Evolutionary conservation across 352 stramenopile species (phyloP), one percentile per base, ranked within the genome.

Genomic region (Peronospora destructor): DNA sequence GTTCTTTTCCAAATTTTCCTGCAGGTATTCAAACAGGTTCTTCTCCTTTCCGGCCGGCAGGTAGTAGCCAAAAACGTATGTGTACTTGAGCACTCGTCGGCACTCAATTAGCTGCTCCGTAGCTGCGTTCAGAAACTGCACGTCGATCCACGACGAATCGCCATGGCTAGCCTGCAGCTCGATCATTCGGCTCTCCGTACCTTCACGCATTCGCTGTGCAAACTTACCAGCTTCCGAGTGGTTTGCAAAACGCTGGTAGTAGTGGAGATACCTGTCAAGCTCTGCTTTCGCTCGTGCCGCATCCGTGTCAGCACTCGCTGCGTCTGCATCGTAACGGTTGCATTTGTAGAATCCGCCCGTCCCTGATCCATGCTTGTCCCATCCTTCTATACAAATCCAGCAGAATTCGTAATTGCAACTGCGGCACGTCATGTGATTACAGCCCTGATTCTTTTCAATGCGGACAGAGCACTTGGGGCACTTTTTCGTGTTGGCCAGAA

Each of bases 361-460:
- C 35, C 89, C 94, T 2, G 94, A 90, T 8, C 95, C 95, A 59
- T 99, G 96, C 38, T 97, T 92, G n/a, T 70, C 63, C 96, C 96
- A 99, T 38, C 87, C 69, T 41, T 96, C 91, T 85, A 98, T 97
- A 68, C 95, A 99, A 52, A 91, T 93, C 75, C 97, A 99, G 69
- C 97, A 99, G 65, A 99, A 99, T 59, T 99, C 95, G 67, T 95
- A 87, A 32, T 64, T 81, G 58, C 83, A 94, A 53, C 78, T 89
- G 59, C 78, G 80, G 65, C 95, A 99, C 17, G 85, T 98, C 92
- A 99, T 99, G 83, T 99, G 96, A 71, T 99, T 99, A 75, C 96
- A 99, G 17, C 97, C 97, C 58, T 99, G 95, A 69, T 99, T 99
- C 74, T 99, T 99, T 71, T 99, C 96, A 66, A 99, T 99, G 44